These are phyloP conservation scores for Fusarium ramigenum DNA, from an alignment of 2,329 filamentous ascomycete species.

Conservation along the genomic window DNA sequence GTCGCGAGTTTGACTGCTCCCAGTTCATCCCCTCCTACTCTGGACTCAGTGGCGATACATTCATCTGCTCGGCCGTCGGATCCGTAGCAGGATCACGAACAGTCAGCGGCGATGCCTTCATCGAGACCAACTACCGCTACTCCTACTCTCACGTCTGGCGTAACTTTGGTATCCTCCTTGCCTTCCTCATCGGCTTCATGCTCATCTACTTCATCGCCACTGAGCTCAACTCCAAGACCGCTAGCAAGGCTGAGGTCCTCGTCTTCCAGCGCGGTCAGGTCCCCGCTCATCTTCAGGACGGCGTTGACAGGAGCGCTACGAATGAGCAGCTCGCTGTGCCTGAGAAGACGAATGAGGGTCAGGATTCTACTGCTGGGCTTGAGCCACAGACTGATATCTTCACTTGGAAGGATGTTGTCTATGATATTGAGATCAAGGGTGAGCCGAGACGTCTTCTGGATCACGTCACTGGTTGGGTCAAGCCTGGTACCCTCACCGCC, in stretches of 20 bases:
- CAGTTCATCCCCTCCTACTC: slow-evolving; percentile 58
- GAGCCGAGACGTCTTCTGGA: slow-evolving; percentile 78
- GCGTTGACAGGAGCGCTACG: slow-evolving; percentile 36
- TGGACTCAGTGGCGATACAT: slow-evolving; percentile 55
- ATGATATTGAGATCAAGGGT: slow-evolving; percentile 76
- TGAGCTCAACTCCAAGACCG: slow-evolving; percentile 71
- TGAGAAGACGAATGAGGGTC: slow-evolving; percentile 31
- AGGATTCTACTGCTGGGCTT: slow-evolving; percentile 43
- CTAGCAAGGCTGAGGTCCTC: slow-evolving; percentile 73
- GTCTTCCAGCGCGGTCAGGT: slow-evolving; percentile 70
- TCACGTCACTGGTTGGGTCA: slow-evolving; percentile 87
- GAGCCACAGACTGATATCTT: slow-evolving; percentile 68
- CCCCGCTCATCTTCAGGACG: slow-evolving; percentile 52
- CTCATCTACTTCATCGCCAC: slow-evolving; percentile 68
- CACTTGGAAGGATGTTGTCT: slow-evolving; percentile 82
- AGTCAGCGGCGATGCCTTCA: slow-evolving; percentile 70
- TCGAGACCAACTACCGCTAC: slow-evolving; percentile 65
- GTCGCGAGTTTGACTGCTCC: slow-evolving; percentile 65
- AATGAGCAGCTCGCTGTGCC: slow-evolving; percentile 46
- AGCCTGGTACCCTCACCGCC: slow-evolving; percentile 86
- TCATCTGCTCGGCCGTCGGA: slow-evolving; percentile 64
- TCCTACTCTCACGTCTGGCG: slow-evolving; percentile 68
- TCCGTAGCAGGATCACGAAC: slow-evolving; percentile 61
- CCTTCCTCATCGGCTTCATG: slow-evolving; percentile 72
- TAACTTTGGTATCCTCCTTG: slow-evolving; percentile 75